These are phyloP conservation scores for Fusarium succisae DNA, from an alignment of 2,329 filamentous ascomycete species.

Conservation along the genomic window DNA sequence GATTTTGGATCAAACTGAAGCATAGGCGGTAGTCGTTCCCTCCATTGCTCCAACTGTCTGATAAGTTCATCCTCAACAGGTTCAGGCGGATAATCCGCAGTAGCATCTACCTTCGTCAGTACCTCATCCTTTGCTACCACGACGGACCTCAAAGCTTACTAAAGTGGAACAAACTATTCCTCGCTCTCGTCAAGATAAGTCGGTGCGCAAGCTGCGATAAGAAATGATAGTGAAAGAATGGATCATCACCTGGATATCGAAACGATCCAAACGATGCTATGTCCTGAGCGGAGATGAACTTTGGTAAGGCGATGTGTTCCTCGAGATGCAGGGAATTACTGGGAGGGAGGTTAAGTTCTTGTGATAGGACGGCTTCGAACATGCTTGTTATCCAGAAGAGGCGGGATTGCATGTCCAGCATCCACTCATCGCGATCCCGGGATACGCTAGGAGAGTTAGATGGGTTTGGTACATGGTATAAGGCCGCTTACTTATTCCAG, in stretches of 20 bases:
- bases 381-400: slow-evolving; percentile 37
- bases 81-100: slow-evolving; percentile 19
- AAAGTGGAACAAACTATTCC: slow-evolving; percentile 23
- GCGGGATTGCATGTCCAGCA: slow-evolving; percentile 33
- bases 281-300: slow-evolving; percentile 28
- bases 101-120: background rate
- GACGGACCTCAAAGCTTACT: background rate
- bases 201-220: slow-evolving; percentile 32
- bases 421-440: slow-evolving; percentile 26
- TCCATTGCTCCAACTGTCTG: slow-evolving; percentile 25
- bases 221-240: slow-evolving; percentile 32
- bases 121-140: too few relatives aligned
- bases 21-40: slow-evolving; percentile 10
- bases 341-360: slow-evolving; percentile 23
- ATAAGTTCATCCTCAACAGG: slow-evolving; percentile 32
- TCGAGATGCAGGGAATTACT: slow-evolving; percentile 23
- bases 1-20: slow-evolving; percentile 23
- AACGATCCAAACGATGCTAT: slow-evolving; percentile 30
- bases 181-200: slow-evolving; percentile 21
- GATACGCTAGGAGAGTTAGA: background rate
- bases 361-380: slow-evolving; percentile 29
- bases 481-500: slow-evolving; percentile 11
- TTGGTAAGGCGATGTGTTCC: slow-evolving; percentile 23
- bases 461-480: fast-evolving
- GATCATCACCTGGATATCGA: slow-evolving; percentile 29